Evolutionary conservation across 306 rosid genomes (phyloP).

Genomic region (Casuarina glauca): DNA sequence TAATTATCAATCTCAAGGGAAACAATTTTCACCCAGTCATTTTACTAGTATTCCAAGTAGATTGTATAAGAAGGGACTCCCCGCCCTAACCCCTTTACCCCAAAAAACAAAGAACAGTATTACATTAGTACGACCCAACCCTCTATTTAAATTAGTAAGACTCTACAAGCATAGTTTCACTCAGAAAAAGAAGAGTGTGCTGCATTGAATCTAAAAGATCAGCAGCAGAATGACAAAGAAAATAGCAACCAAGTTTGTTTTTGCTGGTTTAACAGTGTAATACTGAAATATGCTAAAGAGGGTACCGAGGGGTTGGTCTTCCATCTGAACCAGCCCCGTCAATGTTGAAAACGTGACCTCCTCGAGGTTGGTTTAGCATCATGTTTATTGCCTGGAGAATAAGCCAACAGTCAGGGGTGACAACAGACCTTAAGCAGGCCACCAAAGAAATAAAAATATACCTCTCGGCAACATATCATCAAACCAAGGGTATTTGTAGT

Average conservation of each 20-base stretch:
- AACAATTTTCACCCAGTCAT: not conserved
- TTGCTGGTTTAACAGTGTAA: slow-evolving; percentile 5
- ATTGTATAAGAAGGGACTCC: not conserved
- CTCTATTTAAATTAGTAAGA: not conserved
- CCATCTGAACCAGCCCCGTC: slow-evolving; percentile 99
- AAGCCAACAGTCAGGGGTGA: slow-evolving; percentile 35
- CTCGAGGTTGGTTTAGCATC: slow-evolving; percentile 85
- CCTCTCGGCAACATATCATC: slow-evolving; percentile 99
- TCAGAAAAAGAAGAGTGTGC: not conserved
- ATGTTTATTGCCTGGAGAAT: slow-evolving; percentile 78
- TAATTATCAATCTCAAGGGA: not conserved
- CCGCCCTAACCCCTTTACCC: not conserved
- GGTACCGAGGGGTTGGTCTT: slow-evolving; percentile 92
- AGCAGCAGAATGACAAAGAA: slow-evolving; percentile 14
- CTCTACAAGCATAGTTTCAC: not conserved
- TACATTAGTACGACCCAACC: not conserved
- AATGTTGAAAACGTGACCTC: slow-evolving; percentile 94
- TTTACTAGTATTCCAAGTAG: not conserved
- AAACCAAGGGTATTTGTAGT: slow-evolving; percentile 91
- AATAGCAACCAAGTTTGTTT: slow-evolving; percentile 3
- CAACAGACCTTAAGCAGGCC: slow-evolving; percentile 12
- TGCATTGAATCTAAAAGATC: not conserved
- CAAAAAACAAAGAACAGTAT: not conserved
- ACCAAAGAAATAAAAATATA: slow-evolving; percentile 33
- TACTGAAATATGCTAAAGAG: slow-evolving; percentile 24